phyloP scores from a whole-genome alignment of 345 rosid genomes.

The Populus tremula region DNA sequence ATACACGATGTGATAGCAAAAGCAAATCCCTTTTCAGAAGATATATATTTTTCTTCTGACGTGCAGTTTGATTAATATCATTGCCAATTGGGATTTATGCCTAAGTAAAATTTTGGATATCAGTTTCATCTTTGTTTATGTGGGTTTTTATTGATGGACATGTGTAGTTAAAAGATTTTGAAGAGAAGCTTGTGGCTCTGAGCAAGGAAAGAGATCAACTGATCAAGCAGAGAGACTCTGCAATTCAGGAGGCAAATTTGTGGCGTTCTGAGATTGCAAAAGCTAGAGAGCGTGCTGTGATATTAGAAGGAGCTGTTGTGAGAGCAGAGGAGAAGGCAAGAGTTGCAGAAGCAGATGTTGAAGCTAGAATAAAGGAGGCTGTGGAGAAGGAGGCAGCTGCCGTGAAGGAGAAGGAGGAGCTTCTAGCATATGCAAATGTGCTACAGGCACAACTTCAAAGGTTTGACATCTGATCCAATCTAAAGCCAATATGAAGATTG shows the following conservation, averaged over 20 bases:
- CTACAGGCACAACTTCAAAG: slow-evolving; percentile 90
- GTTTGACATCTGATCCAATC: slow-evolving; percentile 34
- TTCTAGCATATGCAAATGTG: slow-evolving; percentile 72
- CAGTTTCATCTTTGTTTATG: slow-evolving; percentile 12
- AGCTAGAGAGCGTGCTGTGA: slow-evolving; percentile 89
- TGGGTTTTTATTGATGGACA: slow-evolving; percentile 9
- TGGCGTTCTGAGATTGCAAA: slow-evolving; percentile 98
- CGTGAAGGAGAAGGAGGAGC: slow-evolving; percentile 82
- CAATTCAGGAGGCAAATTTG: slow-evolving; percentile 80
- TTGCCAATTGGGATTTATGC: background rate
- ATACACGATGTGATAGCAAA: background rate
- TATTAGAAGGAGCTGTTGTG: slow-evolving; percentile 84
- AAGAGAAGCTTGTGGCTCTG: slow-evolving; percentile 54
- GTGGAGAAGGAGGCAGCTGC: slow-evolving; percentile 68
- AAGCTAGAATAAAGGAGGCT: slow-evolving; percentile 77
- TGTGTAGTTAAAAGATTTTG: slow-evolving; percentile 67
- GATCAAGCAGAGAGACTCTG: slow-evolving; percentile 79
- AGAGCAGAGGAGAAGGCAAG: slow-evolving; percentile 94
- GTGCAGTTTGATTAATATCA: background rate
- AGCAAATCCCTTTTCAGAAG: background rate
- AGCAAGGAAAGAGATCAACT: slow-evolving; percentile 73
- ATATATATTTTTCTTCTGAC: background rate
- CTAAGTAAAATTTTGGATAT: background rate
- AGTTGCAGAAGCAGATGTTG: slow-evolving; percentile 72
- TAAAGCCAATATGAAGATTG: background rate